Evolutionary conservation across 2,329 filamentous ascomycete genomes (phyloP).

Genomic region (Dactylellina haptotyla): DNA sequence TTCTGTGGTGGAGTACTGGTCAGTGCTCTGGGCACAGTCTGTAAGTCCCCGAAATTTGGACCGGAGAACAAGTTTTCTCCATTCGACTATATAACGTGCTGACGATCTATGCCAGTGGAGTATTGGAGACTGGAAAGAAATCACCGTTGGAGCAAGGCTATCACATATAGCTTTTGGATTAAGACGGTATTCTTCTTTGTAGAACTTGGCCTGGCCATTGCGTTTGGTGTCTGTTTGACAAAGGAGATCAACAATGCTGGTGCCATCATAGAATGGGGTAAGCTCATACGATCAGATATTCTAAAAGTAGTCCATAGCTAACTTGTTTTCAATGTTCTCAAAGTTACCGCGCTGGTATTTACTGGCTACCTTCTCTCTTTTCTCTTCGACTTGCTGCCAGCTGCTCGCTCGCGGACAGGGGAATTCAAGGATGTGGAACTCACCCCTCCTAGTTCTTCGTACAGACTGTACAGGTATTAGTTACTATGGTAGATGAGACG

Average conservation of each 20-base stretch:
- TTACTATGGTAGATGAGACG: neutral
- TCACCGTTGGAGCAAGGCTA: conserved; percentile 78
- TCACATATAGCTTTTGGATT: conserved; percentile 83
- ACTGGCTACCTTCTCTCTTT: conserved; percentile 89
- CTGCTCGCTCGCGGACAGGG: conserved; percentile 27
- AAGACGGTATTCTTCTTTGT: conserved; percentile 86
- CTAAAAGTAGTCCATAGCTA: neutral
- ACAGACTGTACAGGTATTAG: conserved; percentile 18
- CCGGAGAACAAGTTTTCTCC: too few relatives aligned
- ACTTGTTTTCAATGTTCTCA: neutral
- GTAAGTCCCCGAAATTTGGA: conserved; percentile 20
- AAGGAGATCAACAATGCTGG: conserved; percentile 70
- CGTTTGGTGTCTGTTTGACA: conserved; percentile 72
- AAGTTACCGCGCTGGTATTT: conserved; percentile 79
- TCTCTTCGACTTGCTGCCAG: conserved; percentile 61
- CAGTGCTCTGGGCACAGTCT: conserved; percentile 67
- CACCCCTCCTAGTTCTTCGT: conserved; percentile 6
- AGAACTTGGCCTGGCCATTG: conserved; percentile 74
- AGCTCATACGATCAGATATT: conserved; percentile 43
- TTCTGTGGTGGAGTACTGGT: conserved; percentile 89
- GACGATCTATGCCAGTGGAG: too few relatives aligned
- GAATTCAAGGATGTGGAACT: conserved; percentile 46
- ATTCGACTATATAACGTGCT: conserved; percentile 41
- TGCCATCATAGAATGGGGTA: conserved; percentile 79
- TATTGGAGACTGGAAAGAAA: conserved; percentile 56